Conservation (phyloP, 108 stramenopile species). For the Tribonema minus region DNA sequence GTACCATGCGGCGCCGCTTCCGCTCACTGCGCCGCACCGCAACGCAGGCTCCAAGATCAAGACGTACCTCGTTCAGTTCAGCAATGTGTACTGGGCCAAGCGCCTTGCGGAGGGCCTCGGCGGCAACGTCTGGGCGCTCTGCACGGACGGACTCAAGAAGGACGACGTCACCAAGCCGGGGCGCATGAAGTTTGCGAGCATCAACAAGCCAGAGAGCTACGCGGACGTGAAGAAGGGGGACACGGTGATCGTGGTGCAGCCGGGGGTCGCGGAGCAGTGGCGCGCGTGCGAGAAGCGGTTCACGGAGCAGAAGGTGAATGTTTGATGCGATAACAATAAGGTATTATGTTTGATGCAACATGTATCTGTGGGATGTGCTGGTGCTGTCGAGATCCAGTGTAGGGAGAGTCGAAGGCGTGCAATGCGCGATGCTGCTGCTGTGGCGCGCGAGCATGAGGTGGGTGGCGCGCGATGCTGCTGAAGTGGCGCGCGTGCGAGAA, state of each 20-base stretch:
- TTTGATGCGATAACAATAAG: no score
- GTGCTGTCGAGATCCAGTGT: no score
- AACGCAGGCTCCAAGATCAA: slow-evolving; percentile 74
- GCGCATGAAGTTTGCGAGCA: slow-evolving; percentile 69
- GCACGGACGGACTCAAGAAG: slow-evolving; percentile 67
- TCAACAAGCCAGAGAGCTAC: slow-evolving; percentile 47
- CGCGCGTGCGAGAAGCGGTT: slow-evolving; percentile 6
- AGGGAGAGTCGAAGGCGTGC: no score
- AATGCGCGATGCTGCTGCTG: no score
- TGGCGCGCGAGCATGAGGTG: no score
- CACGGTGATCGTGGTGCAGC: slow-evolving; percentile 30
- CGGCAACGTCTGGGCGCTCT: slow-evolving; percentile 64
- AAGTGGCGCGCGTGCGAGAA: no score
- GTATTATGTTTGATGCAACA: no score
- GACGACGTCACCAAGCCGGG: slow-evolving; percentile 62
- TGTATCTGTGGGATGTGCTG: no score
- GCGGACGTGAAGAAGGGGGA: slow-evolving; percentile 26
- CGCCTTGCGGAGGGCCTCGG: slow-evolving; percentile 50
- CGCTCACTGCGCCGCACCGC: no score
- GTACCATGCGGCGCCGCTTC: no score
- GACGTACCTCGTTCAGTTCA: slow-evolving; percentile 71
- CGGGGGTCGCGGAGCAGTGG: slow-evolving; percentile 22
- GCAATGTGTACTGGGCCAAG: slow-evolving; percentile 83
- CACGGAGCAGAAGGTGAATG: slow-evolving; percentile 37
- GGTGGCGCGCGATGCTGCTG: no score